Conservation (phyloP, 106 monocot species). For the Dactylorhiza incarnata region DNA sequence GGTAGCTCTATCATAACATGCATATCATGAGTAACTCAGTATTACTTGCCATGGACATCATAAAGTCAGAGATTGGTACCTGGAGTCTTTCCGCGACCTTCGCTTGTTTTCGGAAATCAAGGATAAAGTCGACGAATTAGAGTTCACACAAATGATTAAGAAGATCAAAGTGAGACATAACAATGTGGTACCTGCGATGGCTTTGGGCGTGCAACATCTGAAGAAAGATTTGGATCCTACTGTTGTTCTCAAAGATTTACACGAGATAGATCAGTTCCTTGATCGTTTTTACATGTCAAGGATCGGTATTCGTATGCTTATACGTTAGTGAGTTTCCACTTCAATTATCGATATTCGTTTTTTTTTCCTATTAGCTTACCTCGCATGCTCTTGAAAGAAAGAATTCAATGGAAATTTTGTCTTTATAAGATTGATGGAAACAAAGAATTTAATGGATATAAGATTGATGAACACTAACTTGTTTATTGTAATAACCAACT, state of each 20-base stretch:
- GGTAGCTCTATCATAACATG: background rate
- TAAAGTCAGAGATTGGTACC: constrained; percentile 86
- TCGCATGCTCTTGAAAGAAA: background rate
- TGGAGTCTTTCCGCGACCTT: constrained; percentile 87
- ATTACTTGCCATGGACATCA: background rate
- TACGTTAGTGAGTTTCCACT: constrained; percentile 34
- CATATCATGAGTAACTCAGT: background rate
- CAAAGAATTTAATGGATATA: background rate
- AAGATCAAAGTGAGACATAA: constrained; percentile 93
- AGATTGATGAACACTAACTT: background rate
- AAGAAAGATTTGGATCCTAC: constrained; percentile 56
- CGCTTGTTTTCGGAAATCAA: constrained; percentile 68
- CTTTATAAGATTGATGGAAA: background rate
- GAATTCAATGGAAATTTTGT: background rate
- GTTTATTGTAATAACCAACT: background rate
- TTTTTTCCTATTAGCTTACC: background rate
- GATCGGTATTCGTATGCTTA: constrained; percentile 92
- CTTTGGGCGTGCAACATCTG: constrained; percentile 80
- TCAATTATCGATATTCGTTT: no score
- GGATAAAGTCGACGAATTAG: constrained; percentile 40
- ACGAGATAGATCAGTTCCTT: constrained; percentile 84
- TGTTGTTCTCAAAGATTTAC: constrained; percentile 33
- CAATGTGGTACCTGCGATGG: constrained; percentile 93
- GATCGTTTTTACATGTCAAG: constrained; percentile 95
- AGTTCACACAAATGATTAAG: constrained; percentile 88